Evolutionary conservation across 306 rosid genomes (phyloP).

Genomic region (Albizia julibrissin): DNA sequence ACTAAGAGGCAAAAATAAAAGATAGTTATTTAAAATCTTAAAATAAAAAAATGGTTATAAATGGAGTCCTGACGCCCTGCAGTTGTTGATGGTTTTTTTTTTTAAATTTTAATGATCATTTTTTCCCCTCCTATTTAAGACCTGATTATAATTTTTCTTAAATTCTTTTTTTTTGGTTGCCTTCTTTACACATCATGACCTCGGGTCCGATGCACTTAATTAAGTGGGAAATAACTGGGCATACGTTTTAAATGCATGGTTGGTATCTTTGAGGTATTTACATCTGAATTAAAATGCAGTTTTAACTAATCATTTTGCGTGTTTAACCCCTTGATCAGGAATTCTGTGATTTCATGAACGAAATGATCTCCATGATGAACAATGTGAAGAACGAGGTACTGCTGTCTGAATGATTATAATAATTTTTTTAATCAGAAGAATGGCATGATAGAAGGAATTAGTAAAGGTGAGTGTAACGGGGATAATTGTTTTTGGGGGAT

Average conservation of each 20-base stretch:
- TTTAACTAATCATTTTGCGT: background rate
- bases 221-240: background rate
- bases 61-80: too few species aligned
- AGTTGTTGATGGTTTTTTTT: too few species aligned
- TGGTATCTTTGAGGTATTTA: background rate
- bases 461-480: background rate
- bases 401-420: background rate
- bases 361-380: slow-evolving; percentile 93
- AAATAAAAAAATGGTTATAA: too few species aligned
- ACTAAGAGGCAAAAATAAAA: too few species aligned
- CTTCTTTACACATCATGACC: background rate
- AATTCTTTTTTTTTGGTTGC: background rate
- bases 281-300: background rate
- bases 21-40: too few species aligned
- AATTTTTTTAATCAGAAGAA: background rate
- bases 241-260: background rate
- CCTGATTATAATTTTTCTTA: too few species aligned
- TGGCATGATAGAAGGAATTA: background rate
- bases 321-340: slow-evolving; percentile 47
- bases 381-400: slow-evolving; percentile 80
- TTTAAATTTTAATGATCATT: too few species aligned
- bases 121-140: too few species aligned
- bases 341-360: slow-evolving; percentile 88
- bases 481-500: background rate
- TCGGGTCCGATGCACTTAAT: background rate